phyloP scores from a whole-genome alignment of 768 basidiomycete species.

The Tephrocybe sp. region DNA sequence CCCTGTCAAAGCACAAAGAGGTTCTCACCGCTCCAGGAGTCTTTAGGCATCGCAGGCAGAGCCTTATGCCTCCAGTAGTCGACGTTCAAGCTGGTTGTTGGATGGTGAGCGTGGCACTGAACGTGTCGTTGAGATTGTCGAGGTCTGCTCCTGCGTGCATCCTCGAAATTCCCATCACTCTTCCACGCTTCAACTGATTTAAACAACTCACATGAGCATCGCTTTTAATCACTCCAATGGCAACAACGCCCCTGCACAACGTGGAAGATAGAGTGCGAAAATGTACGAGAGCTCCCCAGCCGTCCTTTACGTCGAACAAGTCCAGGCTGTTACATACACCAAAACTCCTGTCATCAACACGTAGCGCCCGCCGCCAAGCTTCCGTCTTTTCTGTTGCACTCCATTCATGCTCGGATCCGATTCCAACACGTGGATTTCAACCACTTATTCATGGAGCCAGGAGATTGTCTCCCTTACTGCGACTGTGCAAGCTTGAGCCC shows the following conservation, averaged over 20 bases:
- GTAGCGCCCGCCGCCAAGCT: neutral
- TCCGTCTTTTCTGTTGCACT: too few relatives aligned
- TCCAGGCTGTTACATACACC: neutral
- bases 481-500: too few relatives aligned
- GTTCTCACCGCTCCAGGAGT: conserved; percentile 8
- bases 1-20: conserved; percentile 17
- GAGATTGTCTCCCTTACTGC: too few relatives aligned
- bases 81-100: conserved; percentile 12
- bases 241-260: too few relatives aligned
- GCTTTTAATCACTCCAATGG: too few relatives aligned
- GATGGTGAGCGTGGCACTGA: conserved; percentile 6
- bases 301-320: neutral
- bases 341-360: neutral
- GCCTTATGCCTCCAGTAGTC: conserved; percentile 34
- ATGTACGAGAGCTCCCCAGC: neutral
- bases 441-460: too few relatives aligned
- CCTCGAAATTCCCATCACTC: conserved; percentile 17
- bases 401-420: conserved; percentile 1
- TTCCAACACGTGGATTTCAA: neutral
- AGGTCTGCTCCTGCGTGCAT: conserved; percentile 12
- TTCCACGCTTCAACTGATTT: conserved; percentile 15
- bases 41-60: conserved; percentile 31
- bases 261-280: too few relatives aligned
- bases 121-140: conserved; percentile 12
- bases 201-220: conserved; percentile 11